These are phyloP conservation scores for Nigrospora osmanthi DNA, from an alignment of 2,329 filamentous ascomycete species.

Conservation along the genomic window DNA sequence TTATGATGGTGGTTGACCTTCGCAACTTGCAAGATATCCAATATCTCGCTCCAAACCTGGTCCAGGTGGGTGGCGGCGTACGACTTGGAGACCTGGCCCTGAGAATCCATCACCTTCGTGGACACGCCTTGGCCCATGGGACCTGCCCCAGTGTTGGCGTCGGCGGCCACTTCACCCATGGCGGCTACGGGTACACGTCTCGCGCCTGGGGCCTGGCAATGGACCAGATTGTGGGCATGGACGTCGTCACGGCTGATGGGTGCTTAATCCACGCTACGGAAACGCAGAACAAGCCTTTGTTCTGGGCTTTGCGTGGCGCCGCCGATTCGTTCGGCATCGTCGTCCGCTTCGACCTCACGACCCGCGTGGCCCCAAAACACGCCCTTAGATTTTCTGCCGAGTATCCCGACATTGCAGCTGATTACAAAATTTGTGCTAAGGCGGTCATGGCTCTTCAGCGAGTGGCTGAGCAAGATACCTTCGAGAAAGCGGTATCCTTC, in stretches of 20 bases:
- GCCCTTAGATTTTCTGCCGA: too few relatives aligned
- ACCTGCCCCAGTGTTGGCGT: slow-evolving; percentile 36
- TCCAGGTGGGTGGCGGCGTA: slow-evolving; percentile 29
- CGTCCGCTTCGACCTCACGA: slow-evolving; percentile 25
- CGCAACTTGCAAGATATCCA: slow-evolving; percentile 17
- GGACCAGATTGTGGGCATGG: slow-evolving; percentile 39
- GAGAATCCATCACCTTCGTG: slow-evolving; percentile 23
- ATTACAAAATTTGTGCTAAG: too few relatives aligned
- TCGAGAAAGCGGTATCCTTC: too few relatives aligned
- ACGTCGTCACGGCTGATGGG: slow-evolving; percentile 33
- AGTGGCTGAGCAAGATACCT: too few relatives aligned
- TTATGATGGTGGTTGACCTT: slow-evolving; percentile 25
- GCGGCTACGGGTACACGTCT: slow-evolving; percentile 33
- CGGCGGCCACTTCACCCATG: slow-evolving; percentile 37
- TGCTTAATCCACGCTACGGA: slow-evolving; percentile 7
- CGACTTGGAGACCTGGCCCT: slow-evolving; percentile 34
- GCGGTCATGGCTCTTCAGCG: too few relatives aligned
- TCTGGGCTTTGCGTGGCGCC: slow-evolving; percentile 28
- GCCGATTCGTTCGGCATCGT: slow-evolving; percentile 30
- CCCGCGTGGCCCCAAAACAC: slow-evolving; percentile 17
- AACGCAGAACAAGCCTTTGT: background rate
- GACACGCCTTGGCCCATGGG: slow-evolving; percentile 32
- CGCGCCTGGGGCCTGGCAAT: slow-evolving; percentile 42
- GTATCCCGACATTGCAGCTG: too few relatives aligned
- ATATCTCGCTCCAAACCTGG: slow-evolving; percentile 7